phyloP scores from a whole-genome alignment of 2,329 filamentous ascomycete genomes.

The Tothia fuscella region DNA sequence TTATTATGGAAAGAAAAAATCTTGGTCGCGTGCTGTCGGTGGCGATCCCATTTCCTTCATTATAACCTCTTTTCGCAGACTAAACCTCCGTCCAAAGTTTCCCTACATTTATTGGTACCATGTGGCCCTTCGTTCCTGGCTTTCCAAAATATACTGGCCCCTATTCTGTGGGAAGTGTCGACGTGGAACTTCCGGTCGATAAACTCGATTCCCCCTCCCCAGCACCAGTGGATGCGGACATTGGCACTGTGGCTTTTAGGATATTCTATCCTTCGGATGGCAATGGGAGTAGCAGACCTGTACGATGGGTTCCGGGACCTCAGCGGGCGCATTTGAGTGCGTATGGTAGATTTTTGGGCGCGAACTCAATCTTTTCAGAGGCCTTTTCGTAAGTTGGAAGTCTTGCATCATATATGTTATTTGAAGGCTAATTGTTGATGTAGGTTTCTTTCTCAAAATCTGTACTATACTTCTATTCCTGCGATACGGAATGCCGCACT shows the following conservation, averaged over 20 bases:
- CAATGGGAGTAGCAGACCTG: constrained; percentile 40
- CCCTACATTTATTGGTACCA: too few relatives aligned
- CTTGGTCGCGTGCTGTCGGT: too few relatives aligned
- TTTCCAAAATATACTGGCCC: constrained; percentile 69
- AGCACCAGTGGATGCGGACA: constrained; percentile 34
- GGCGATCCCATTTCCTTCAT: too few relatives aligned
- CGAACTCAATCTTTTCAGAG: constrained; percentile 38
- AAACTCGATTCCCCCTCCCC: constrained; percentile 38
- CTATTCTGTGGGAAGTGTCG: constrained; percentile 66
- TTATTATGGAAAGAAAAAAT: too few relatives aligned
- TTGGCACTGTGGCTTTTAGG: constrained; percentile 66
- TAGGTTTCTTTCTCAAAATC: constrained; percentile 56
- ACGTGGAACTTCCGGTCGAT: constrained; percentile 63
- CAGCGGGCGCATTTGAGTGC: constrained; percentile 63
- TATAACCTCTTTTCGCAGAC: too few relatives aligned
- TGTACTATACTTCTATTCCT: constrained; percentile 63
- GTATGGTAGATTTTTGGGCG: constrained; percentile 65
- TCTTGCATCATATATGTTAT: not conserved
- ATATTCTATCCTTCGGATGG: constrained; percentile 64
- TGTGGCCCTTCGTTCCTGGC: constrained; percentile 4
- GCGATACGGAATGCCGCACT: constrained; percentile 59
- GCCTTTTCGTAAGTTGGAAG: constrained; percentile 23
- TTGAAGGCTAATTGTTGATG: not conserved
- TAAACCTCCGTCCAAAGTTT: too few relatives aligned
- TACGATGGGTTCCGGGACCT: constrained; percentile 67